These are phyloP conservation scores for Starmera dryadoides DNA, from an alignment of 805 yeast genomes.

Conservation along the genomic window DNA sequence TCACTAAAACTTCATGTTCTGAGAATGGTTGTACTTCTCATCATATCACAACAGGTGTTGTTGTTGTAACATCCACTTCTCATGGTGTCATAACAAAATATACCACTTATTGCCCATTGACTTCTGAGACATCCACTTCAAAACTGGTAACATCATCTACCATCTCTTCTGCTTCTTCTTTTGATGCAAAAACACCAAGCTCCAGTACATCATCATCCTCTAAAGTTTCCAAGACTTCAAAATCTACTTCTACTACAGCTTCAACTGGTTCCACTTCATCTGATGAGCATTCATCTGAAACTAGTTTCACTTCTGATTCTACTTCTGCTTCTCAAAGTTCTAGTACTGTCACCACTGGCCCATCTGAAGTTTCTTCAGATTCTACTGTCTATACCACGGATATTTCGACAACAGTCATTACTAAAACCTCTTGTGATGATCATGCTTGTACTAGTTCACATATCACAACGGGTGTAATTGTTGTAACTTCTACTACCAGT, in stretches of 20 bases:
- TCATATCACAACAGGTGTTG: constrained; percentile 4
- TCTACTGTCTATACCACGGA: not conserved
- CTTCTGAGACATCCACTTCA: no score
- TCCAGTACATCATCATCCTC: not conserved
- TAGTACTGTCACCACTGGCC: no score
- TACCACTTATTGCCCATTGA: constrained; percentile 5
- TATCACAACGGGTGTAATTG: constrained; percentile 11
- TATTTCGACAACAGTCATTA: not conserved
- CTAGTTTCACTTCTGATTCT: no score
- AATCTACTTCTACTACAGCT: constrained; percentile 1
- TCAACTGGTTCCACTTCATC: no score
- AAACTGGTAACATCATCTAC: not conserved
- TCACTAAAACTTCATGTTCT: not conserved
- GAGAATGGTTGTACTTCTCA: not conserved
- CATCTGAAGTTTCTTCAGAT: not conserved
- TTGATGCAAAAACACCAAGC: not conserved
- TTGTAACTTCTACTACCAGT: constrained; percentile 21
- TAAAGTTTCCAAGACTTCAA: no score
- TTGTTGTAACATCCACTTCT: constrained; percentile 21
- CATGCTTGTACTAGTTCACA: constrained; percentile 19
- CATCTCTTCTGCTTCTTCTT: not conserved
- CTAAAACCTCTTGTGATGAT: constrained; percentile 3
- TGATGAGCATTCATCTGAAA: no score
- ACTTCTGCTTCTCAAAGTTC: not conserved
- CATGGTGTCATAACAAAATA: not conserved